A percentile compares a stretch with the other conserved stretches of the same genome.
phyloP scores from a whole-genome alignment of 2,329 filamentous ascomycete genomes.

The Colletotrichum plurivorum region DNA sequence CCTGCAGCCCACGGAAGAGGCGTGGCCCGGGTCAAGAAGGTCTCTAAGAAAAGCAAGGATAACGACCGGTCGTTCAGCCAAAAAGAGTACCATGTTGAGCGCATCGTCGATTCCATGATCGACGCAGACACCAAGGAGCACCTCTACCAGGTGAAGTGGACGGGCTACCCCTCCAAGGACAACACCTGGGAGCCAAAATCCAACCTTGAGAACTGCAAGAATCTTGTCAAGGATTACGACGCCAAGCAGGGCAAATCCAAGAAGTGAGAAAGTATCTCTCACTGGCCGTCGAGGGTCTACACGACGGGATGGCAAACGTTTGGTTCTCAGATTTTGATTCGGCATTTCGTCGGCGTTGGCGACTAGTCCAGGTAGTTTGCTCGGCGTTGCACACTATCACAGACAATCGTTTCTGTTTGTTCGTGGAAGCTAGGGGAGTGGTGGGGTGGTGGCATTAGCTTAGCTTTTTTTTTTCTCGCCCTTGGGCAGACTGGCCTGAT shows the following conservation, averaged over 20 bases:
- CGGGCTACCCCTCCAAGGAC: conserved; percentile 57
- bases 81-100: conserved; percentile 63
- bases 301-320: too few species aligned
- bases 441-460: conserved; percentile 2
- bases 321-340: background rate
- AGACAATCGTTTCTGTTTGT: background rate
- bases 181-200: conserved; percentile 69
- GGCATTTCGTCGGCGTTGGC: background rate
- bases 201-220: conserved; percentile 58
- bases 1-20: conserved; percentile 11
- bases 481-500: conserved; percentile 4
- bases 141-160: conserved; percentile 69
- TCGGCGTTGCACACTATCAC: too few species aligned
- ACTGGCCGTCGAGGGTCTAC: too few species aligned
- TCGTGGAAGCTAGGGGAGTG: background rate
- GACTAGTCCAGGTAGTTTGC: too few species aligned
- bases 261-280: background rate
- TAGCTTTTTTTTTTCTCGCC: background rate
- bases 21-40: conserved; percentile 22
- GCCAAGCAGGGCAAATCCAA: conserved; percentile 40
- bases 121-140: conserved; percentile 54
- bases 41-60: background rate
- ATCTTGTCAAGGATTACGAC: conserved; percentile 55
- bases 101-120: conserved; percentile 58
- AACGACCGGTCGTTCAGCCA: conserved; percentile 21